Conservation (phyloP, 495 filamentous ascomycete species). For the Lophium mytilinum region DNA sequence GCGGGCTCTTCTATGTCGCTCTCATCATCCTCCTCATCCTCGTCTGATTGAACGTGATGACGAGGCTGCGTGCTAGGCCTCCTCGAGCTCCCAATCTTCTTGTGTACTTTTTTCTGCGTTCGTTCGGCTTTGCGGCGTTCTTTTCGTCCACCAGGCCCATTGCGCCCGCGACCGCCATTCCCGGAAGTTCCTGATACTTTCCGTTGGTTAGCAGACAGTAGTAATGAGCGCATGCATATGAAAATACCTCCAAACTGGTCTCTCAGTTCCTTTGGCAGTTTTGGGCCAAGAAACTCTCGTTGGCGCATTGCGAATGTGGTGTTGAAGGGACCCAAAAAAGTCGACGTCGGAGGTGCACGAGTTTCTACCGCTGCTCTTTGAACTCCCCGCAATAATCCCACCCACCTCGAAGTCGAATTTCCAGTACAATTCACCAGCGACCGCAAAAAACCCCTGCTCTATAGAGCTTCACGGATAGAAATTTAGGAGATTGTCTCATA, state of each 20-base stretch:
- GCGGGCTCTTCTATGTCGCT: constrained; percentile 2
- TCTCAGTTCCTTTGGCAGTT: constrained; percentile 53
- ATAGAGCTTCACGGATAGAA: too few species aligned
- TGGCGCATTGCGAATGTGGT: constrained; percentile 30
- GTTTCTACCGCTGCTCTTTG: background rate
- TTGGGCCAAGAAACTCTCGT: constrained; percentile 49
- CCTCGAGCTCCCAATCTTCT: constrained; percentile 15
- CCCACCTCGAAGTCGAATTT: background rate
- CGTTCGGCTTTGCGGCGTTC: constrained; percentile 53
- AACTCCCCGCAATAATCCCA: constrained; percentile 4
- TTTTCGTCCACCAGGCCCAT: constrained; percentile 45
- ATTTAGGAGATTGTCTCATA: too few species aligned
- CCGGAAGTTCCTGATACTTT: constrained; percentile 1
- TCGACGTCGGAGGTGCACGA: constrained; percentile 11
- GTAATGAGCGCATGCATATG: background rate
- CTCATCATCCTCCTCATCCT: constrained; percentile 28
- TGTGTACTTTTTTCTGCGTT: constrained; percentile 44
- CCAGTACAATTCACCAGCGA: too few species aligned
- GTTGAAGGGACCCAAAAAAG: constrained; percentile 30
- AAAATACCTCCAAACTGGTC: constrained; percentile 46
- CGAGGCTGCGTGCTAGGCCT: constrained; percentile 25
- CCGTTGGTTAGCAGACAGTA: too few species aligned
- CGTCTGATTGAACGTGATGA: constrained; percentile 9
- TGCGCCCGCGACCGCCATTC: constrained; percentile 25
- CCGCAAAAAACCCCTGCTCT: too few species aligned